These are phyloP conservation scores for Tulasnella sp. DNA, from an alignment of 768 basidiomycete genomes.

Conservation along the genomic window DNA sequence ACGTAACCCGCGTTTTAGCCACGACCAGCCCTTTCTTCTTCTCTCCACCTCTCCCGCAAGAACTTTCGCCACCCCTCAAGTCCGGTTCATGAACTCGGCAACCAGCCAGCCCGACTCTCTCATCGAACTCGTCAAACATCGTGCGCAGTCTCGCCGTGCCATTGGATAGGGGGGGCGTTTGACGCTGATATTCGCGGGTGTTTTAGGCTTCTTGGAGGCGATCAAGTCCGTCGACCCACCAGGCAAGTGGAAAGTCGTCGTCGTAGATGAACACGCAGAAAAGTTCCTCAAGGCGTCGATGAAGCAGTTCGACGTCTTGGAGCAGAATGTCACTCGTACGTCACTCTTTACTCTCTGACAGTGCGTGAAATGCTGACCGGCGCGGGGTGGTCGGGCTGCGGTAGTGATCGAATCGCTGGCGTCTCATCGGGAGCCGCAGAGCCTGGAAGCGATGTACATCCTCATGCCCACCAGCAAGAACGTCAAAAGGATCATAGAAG, in stretches of 20 bases:
- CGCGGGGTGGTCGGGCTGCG: background rate
- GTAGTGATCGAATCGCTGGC: conserved; percentile 92
- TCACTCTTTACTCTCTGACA: conserved; percentile 35
- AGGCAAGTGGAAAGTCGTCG: conserved; percentile 94
- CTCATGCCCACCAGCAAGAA: conserved; percentile 95
- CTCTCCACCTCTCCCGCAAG: background rate
- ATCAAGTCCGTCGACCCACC: conserved; percentile 86
- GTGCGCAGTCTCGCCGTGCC: conserved; percentile 19
- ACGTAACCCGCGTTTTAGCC: background rate
- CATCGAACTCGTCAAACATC: conserved; percentile 37
- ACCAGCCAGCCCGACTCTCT: conserved; percentile 33
- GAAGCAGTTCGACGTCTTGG: conserved; percentile 90
- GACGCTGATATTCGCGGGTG: background rate
- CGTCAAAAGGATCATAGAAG: conserved; percentile 85
- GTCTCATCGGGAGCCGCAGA: conserved; percentile 73
- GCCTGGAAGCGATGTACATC: conserved; percentile 90
- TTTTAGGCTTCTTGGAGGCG: conserved; percentile 79
- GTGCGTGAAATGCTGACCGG: background rate
- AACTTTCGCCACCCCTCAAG: background rate
- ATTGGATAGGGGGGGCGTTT: background rate
- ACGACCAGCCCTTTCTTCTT: background rate
- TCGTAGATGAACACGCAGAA: conserved; percentile 92
- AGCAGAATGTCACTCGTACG: conserved; percentile 96
- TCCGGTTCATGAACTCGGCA: conserved; percentile 7
- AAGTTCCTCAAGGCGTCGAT: conserved; percentile 80